Evolutionary conservation across 306 rosid species (phyloP), one percentile per base, ranked within the genome.

Genomic region (Begonia fuchsioides): DNA sequence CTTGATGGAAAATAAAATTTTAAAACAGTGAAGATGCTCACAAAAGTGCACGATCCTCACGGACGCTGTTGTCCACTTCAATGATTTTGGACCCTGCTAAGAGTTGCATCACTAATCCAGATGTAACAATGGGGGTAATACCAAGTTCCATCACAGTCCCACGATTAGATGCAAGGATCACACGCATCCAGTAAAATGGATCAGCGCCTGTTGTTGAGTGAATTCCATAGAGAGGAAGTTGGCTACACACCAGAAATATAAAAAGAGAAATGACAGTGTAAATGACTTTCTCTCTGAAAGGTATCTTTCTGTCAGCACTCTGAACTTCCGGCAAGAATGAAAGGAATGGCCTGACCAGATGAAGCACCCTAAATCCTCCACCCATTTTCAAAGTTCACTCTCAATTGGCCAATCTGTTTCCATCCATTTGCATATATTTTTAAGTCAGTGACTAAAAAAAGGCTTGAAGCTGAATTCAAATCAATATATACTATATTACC

Each of bases 101-200:
- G 53, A 85, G 95, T 46, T 85, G 95, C 95, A 85, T 81, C 10
- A 85, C 93, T 50, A 85, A 55, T 44, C 93, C 87, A 40, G 93
- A 85, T 17, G 95, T 85, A 84, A 19, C 26, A 19, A 19, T 19
- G 26, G 26, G 26, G 26, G 26, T 19, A 19, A 19, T 19, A 19
- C 26, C 93, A 19, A 85, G 95, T 67, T 85, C 95, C 95, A 85
- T 86, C 19, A 85, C 95, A 44, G 95, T 85, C 50, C 95, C 95
- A 20, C 93, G 84, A 47, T 73, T 85, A 2, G 93, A 85, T 52
- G 95, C 95, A 15, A 85, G 93, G 40, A 85, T 85, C 50, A 76
- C 87, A 59, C 93, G 84, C 93, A 85, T 85, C 95, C 95, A 85
- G 49, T 81, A 85, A 73, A 85, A 85, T 15, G 95, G 93, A 78